phyloP scores from a whole-genome alignment of 805 yeast species.

The Candida verbasci region DNA sequence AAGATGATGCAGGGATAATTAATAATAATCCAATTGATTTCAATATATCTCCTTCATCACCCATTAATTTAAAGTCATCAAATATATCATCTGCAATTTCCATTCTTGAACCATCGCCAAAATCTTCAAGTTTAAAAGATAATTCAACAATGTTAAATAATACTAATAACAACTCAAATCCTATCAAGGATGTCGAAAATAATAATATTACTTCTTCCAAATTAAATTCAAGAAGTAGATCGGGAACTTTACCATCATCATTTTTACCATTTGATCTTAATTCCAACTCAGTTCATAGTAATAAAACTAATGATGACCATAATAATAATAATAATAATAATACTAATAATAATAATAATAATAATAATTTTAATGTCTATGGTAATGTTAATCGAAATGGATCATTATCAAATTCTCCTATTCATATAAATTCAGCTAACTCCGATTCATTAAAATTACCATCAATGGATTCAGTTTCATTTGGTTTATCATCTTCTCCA shows the following conservation, averaged over 20 bases:
- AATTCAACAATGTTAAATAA: not conserved
- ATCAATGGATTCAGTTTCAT: conserved; percentile 4
- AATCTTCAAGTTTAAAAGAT: not conserved
- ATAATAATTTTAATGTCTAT: too few species aligned
- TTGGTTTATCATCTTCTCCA: conserved; percentile 4
- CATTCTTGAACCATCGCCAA: not conserved
- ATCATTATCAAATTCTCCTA: conserved; percentile 7
- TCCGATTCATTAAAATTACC: conserved; percentile 25
- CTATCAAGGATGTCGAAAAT: too few species aligned
- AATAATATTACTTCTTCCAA: too few species aligned
- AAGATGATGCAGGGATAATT: too few species aligned
- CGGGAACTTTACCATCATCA: conserved; percentile 76
- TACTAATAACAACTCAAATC: too few species aligned
- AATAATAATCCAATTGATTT: too few species aligned
- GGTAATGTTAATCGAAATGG: not conserved
- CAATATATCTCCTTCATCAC: too few species aligned
- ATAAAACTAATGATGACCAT: too few species aligned
- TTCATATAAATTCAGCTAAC: conserved; percentile 15
- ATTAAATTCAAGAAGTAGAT: conserved; percentile 56
- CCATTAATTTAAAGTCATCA: too few species aligned
- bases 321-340: not conserved
- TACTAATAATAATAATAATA: too few species aligned
- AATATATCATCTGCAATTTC: conserved; percentile 2
- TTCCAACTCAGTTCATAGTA: too few species aligned
- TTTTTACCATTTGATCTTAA: conserved; percentile 24